Evolutionary conservation across 768 basidiomycete species (phyloP).

Genomic region (Russula vinacea): DNA sequence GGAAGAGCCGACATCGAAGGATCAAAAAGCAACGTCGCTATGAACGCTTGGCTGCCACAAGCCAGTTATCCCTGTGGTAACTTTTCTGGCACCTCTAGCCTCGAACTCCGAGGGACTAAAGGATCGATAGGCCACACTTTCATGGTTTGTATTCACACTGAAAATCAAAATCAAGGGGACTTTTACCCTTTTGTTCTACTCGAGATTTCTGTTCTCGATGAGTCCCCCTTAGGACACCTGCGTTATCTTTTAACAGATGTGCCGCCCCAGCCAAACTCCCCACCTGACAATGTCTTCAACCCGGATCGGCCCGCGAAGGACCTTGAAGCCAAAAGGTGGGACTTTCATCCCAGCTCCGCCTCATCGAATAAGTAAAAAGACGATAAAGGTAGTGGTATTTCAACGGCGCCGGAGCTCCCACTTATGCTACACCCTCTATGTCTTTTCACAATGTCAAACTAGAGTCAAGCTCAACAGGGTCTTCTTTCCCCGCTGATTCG

Average conservation of each 20-base stretch:
- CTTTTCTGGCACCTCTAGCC: slow-evolving; percentile 80
- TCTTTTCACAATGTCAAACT: slow-evolving; percentile 83
- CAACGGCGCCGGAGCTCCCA: slow-evolving; percentile 74
- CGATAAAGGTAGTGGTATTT: slow-evolving; percentile 63
- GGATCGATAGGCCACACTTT: slow-evolving; percentile 83
- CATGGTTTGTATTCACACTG: slow-evolving; percentile 78
- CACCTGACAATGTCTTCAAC: slow-evolving; percentile 76
- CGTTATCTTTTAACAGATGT: slow-evolving; percentile 49
- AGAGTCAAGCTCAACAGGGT: slow-evolving; percentile 84
- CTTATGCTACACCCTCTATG: slow-evolving; percentile 79
- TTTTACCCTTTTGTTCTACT: slow-evolving; percentile 80
- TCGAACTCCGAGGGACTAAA: slow-evolving; percentile 76
- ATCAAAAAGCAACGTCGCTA: slow-evolving; percentile 82
- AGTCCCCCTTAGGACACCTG: too few species aligned
- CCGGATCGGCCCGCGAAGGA: slow-evolving; percentile 63
- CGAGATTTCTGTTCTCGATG: slow-evolving; percentile 37
- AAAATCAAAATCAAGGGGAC: slow-evolving; percentile 80
- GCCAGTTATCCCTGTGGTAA: slow-evolving; percentile 78
- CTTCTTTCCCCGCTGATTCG: slow-evolving; percentile 72
- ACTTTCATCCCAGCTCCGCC: slow-evolving; percentile 66
- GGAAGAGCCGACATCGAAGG: slow-evolving; percentile 80
- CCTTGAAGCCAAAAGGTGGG: slow-evolving; percentile 71
- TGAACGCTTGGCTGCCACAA: slow-evolving; percentile 82
- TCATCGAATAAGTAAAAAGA: slow-evolving; percentile 50
- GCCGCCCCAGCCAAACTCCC: slow-evolving; percentile 80